Evolutionary conservation across 768 basidiomycete genomes (phyloP).

Genomic region (Chiua virens): DNA sequence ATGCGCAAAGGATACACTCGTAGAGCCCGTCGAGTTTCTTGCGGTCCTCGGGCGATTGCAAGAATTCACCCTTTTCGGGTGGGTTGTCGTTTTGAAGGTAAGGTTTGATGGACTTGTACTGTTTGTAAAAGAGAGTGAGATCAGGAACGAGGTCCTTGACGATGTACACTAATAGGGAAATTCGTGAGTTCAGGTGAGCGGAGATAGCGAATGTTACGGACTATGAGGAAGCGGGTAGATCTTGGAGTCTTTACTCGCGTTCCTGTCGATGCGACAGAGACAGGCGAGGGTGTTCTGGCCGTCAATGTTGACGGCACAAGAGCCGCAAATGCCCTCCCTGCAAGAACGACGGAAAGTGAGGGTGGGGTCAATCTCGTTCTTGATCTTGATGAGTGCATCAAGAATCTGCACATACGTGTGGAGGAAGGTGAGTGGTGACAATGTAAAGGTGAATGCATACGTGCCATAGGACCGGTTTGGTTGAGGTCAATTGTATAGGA

Average conservation of each 20-base stretch:
- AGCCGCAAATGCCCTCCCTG: conserved; percentile 95
- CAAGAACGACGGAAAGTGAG: conserved; percentile 94
- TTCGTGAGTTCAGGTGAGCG: not conserved
- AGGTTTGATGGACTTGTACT: conserved; percentile 99
- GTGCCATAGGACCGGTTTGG: conserved; percentile 93
- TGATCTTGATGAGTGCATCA: conserved; percentile 97
- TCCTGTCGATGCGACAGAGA: conserved; percentile 90
- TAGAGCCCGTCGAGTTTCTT: conserved; percentile 96
- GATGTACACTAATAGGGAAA: conserved; percentile 76
- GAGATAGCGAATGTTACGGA: conserved; percentile 40
- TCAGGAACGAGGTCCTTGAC: conserved; percentile 98
- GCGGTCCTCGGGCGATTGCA: conserved; percentile 89
- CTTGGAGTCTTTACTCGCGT: conserved; percentile 70
- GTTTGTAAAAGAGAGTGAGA: conserved; percentile 93
- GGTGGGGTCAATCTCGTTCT: conserved; percentile 97
- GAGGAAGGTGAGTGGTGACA: conserved; percentile 1
- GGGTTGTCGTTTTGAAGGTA: conserved; percentile 93
- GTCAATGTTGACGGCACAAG: conserved; percentile 99
- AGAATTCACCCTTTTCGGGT: conserved; percentile 79
- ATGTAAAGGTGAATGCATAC: conserved; percentile 13
- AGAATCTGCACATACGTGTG: conserved; percentile 50
- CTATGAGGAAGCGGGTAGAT: conserved; percentile 98
- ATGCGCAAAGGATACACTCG: conserved; percentile 96
- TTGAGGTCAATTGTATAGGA: conserved; percentile 90
- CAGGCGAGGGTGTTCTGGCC: conserved; percentile 98